A percentile compares a stretch with the other conserved stretches of the same genome.
phyloP scores from a whole-genome alignment of 192 early-diverging fungal genomes.

The Coemansia sp. region DNA sequence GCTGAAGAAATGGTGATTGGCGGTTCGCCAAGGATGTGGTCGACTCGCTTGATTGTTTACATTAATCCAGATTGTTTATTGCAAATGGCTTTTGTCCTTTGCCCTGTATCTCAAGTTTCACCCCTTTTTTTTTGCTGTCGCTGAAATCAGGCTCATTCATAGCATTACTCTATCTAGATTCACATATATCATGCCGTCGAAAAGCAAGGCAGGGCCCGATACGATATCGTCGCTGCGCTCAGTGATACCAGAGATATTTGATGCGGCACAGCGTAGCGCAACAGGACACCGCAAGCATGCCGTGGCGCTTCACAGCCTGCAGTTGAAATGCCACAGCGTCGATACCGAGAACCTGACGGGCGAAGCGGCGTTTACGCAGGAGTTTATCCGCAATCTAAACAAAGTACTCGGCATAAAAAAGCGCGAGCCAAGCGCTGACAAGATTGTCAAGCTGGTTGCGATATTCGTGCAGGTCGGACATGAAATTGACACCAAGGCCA shows the following conservation, averaged over 20 bases:
- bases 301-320: conserved; percentile 72
- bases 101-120: neutral
- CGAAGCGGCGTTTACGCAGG: conserved; percentile 69
- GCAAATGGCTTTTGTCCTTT: no score
- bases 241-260: conserved; percentile 66
- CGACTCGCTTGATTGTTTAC: no score
- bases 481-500: conserved; percentile 56
- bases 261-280: conserved; percentile 66
- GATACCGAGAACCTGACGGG: conserved; percentile 46
- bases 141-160: no score
- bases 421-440: conserved; percentile 66
- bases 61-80: no score
- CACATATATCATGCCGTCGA: conserved; percentile 8
- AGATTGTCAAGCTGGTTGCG: conserved; percentile 70
- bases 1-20: no score
- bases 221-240: conserved; percentile 49
- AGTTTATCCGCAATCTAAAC: conserved; percentile 77
- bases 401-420: conserved; percentile 74
- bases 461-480: conserved; percentile 69
- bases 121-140: neutral
- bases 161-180: no score
- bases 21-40: no score
- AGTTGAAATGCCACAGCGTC: conserved; percentile 53
- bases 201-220: conserved; percentile 34
- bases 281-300: conserved; percentile 69